A percentile compares a stretch with the other conserved stretches of the same genome.
Evolutionary conservation across 129 eudicot species (phyloP).

Genomic region (Erigeron canadensis): DNA sequence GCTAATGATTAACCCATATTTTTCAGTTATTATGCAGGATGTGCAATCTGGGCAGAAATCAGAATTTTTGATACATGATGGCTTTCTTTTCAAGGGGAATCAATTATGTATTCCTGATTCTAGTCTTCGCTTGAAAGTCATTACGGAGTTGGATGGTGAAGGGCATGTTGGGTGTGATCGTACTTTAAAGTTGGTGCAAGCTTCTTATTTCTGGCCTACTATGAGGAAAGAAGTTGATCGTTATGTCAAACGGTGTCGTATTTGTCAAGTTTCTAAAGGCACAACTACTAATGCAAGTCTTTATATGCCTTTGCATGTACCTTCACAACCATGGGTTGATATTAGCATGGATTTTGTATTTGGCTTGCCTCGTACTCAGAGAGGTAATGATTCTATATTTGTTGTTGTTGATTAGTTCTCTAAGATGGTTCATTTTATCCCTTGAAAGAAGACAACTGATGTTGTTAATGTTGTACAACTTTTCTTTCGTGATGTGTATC

Average conservation of each 20-base stretch:
- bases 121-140: background rate
- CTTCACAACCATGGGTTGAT: background rate
- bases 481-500: too few relatives aligned
- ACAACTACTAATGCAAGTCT: too few relatives aligned
- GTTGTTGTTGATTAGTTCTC: background rate
- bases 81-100: background rate
- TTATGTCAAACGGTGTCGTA: background rate
- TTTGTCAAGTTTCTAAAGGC: background rate
- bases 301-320: background rate
- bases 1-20: too few relatives aligned
- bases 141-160: background rate
- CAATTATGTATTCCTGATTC: background rate
- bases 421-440: too few relatives aligned
- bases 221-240: slow-evolving; percentile 1
- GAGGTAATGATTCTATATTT: background rate
- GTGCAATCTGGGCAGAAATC: background rate
- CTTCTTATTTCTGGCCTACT: background rate
- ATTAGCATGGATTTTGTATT: background rate
- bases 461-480: too few relatives aligned
- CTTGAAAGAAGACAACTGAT: too few relatives aligned
- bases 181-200: background rate
- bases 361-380: background rate
- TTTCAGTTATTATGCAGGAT: too few relatives aligned
- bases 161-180: background rate
- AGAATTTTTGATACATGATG: background rate